These are phyloP conservation scores for Symbiodinium pilosum DNA, from an alignment of 73 alveolate species.

Conservation along the genomic window DNA sequence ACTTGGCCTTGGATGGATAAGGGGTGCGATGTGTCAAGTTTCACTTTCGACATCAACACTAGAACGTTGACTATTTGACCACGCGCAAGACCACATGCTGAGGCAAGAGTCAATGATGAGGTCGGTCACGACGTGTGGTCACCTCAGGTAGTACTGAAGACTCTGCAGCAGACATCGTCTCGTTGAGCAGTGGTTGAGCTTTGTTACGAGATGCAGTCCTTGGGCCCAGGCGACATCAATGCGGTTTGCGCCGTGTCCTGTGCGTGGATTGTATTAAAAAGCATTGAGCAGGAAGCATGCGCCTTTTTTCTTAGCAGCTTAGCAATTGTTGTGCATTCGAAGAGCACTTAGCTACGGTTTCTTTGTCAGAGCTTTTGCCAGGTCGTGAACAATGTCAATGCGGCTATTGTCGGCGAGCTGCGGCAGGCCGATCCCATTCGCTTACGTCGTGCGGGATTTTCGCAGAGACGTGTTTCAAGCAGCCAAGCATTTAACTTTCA, in stretches of 20 bases:
- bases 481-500: no score
- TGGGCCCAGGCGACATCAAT: constrained; percentile 63
- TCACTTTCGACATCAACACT: no score
- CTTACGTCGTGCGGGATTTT: no score
- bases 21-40: no score
- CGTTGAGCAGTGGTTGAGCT: no score
- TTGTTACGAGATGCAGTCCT: no score
- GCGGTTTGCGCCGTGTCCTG: constrained; percentile 78
- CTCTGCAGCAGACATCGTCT: neutral
- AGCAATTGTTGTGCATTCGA: neutral
- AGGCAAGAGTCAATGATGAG: constrained; percentile 78
- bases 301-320: neutral
- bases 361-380: neutral
- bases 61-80: no score
- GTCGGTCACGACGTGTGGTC: constrained; percentile 48
- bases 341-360: neutral
- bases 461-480: no score
- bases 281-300: neutral
- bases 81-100: neutral
- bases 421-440: no score
- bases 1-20: no score
- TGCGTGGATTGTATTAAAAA: neutral
- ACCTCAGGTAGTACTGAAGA: neutral
- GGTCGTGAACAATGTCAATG: constrained; percentile 92
- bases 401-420: constrained; percentile 69